These are phyloP conservation scores for Esteya vermicola DNA, from an alignment of 2,329 filamentous ascomycete species.

Conservation along the genomic window DNA sequence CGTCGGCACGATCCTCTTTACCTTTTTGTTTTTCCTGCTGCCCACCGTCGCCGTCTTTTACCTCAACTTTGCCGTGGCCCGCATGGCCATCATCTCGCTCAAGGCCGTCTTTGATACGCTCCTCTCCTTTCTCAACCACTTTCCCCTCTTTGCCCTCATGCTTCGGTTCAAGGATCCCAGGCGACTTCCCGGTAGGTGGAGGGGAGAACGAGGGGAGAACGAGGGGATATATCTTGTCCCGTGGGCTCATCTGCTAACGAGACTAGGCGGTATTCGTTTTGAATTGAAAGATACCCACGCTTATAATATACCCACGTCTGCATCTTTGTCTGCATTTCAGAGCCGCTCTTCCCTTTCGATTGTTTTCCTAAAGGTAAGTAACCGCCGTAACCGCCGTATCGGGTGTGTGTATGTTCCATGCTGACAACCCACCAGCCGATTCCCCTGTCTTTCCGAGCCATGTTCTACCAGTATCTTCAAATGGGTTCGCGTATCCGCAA, in stretches of 20 bases:
- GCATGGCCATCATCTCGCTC: slow-evolving; percentile 87
- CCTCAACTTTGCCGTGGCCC: slow-evolving; percentile 82
- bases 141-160: slow-evolving; percentile 95
- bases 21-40: slow-evolving; percentile 82
- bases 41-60: slow-evolving; percentile 96
- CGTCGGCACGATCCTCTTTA: slow-evolving; percentile 92
- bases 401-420: too few relatives aligned
- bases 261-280: slow-evolving; percentile 76
- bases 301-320: slow-evolving; percentile 18
- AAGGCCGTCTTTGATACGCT: slow-evolving; percentile 87
- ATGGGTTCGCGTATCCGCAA: slow-evolving; percentile 84
- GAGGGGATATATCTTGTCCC: slow-evolving; percentile 6
- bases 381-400: too few relatives aligned
- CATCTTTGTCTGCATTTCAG: slow-evolving; percentile 23
- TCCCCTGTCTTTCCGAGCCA: slow-evolving; percentile 76
- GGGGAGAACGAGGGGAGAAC: background rate
- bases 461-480: slow-evolving; percentile 96
- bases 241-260: background rate
- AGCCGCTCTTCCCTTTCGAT: slow-evolving; percentile 56
- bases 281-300: slow-evolving; percentile 65
- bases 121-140: slow-evolving; percentile 90
- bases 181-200: slow-evolving; percentile 59
- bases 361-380: slow-evolving; percentile 63
- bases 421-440: slow-evolving; percentile 48
- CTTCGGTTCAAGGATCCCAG: slow-evolving; percentile 83